A percentile compares a stretch with the other conserved stretches of the same genome.
Conservation (phyloP, 495 filamentous ascomycete genomes). For the Parachaetomium inaequale region DNA sequence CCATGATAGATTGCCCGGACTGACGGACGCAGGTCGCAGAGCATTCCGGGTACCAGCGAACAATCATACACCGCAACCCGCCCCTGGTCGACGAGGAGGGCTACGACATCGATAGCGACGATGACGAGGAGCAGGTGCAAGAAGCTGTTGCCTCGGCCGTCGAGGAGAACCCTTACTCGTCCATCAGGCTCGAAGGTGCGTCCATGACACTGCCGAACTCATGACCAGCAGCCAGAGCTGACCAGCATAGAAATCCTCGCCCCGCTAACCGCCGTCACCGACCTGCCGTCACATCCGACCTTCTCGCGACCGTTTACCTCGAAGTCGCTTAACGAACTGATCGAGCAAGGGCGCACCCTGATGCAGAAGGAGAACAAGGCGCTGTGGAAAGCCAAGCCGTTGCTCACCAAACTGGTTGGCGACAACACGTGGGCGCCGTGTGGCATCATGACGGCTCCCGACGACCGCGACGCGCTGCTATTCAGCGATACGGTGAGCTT, state of each 20-base stretch:
- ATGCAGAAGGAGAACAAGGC: slow-evolving; percentile 72
- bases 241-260: slow-evolving; percentile 67
- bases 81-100: slow-evolving; percentile 81
- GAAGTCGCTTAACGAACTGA: slow-evolving; percentile 75
- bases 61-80: slow-evolving; percentile 75
- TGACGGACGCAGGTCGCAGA: slow-evolving; percentile 61
- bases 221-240: slow-evolving; percentile 3
- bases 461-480: slow-evolving; percentile 45
- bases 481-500: slow-evolving; percentile 42
- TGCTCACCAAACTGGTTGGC: slow-evolving; percentile 73
- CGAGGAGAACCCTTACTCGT: slow-evolving; percentile 79
- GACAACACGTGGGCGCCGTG: slow-evolving; percentile 77
- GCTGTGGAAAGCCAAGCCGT: slow-evolving; percentile 71
- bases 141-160: slow-evolving; percentile 65
- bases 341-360: slow-evolving; percentile 60
- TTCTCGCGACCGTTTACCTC: slow-evolving; percentile 79
- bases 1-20: background rate
- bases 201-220: slow-evolving; percentile 14
- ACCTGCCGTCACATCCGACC: slow-evolving; percentile 79
- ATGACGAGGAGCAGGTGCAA: slow-evolving; percentile 61
- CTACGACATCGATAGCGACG: slow-evolving; percentile 76
- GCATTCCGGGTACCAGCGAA: slow-evolving; percentile 77
- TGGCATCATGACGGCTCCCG: slow-evolving; percentile 55
- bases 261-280: slow-evolving; percentile 80
- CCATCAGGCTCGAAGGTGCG: slow-evolving; percentile 78